Conservation (phyloP, 129 eudicot species). For the carrot (Daucus carota) region DH1_v3.0 NC_030381.2:45602001-45602500, state of each 20-base stretch:
- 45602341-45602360: background rate
- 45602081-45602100: too few species aligned
- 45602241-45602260: background rate
- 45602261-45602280: constrained; percentile 4
- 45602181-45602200: background rate
- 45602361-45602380: background rate
- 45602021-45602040: too few species aligned
- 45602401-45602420: background rate
- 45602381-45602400: background rate
- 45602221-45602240: constrained; percentile 4
- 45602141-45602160: background rate
- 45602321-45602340: background rate
- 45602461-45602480: background rate
- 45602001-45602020: too few species aligned
- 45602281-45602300: background rate
- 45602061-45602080: too few species aligned
- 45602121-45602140: background rate
- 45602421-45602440: background rate
- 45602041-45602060: too few species aligned
- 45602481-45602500: background rate
- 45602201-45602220: background rate
- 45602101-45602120: constrained; percentile 7
- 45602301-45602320: constrained; percentile 6
- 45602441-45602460: background rate
- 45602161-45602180: background rate